Conservation (phyloP, 176 grass and related monocot genomes). For the Melocanna baccifera region DNA sequence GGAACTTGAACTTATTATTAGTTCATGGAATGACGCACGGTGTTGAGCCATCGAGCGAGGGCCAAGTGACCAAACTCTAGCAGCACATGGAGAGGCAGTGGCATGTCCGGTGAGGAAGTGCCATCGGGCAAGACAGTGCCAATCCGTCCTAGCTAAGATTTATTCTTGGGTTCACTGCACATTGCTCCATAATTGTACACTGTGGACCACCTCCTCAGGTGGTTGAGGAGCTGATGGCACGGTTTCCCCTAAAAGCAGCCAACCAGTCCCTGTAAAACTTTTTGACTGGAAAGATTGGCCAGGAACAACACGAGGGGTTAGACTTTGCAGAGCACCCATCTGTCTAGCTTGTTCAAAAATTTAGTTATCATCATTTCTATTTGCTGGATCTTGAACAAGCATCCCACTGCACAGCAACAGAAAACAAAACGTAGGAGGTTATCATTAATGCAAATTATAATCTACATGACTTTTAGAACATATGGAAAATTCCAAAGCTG, state of each 20-base stretch:
- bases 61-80: too few relatives aligned
- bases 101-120: too few relatives aligned
- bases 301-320: background rate
- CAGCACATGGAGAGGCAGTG: too few relatives aligned
- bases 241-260: constrained; percentile 66
- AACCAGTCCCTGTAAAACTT: constrained; percentile 70
- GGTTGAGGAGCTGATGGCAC: constrained; percentile 38
- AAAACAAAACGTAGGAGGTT: background rate
- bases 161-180: too few relatives aligned
- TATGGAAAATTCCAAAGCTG: too few relatives aligned
- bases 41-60: too few relatives aligned
- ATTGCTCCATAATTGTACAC: constrained; percentile 71
- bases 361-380: constrained; percentile 47
- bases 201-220: constrained; percentile 44
- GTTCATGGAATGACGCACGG: too few relatives aligned
- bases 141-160: too few relatives aligned
- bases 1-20: too few relatives aligned
- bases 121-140: too few relatives aligned
- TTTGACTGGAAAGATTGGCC: constrained; percentile 57
- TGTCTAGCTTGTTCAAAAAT: constrained; percentile 72
- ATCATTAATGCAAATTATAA: background rate
- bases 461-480: too few relatives aligned
- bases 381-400: constrained; percentile 91
- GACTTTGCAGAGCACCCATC: constrained; percentile 54
- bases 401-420: constrained; percentile 53